phyloP scores from a whole-genome alignment of 441 rosid genomes.

The Brassica hybrid region DNA sequence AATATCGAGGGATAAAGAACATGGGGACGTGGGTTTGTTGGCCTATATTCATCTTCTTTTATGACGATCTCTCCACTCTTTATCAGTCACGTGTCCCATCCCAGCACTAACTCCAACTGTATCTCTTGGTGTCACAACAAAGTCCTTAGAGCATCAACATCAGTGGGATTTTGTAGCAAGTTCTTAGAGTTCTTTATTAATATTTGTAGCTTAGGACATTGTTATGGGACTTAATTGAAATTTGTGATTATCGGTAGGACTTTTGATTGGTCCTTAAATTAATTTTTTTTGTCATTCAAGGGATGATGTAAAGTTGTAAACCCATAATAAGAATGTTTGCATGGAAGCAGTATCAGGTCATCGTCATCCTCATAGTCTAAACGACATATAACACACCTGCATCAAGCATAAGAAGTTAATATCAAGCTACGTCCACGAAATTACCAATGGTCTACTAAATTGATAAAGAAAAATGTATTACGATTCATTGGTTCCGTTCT shows the following conservation, averaged over 20 bases:
- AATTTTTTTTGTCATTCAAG: no score
- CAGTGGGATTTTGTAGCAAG: no score
- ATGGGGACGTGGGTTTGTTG: constrained; percentile 38
- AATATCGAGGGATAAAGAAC: constrained; percentile 27
- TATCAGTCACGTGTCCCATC: constrained; percentile 16
- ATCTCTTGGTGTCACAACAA: constrained; percentile 22
- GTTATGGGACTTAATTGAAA: no score
- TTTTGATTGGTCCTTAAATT: no score
- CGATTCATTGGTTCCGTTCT: constrained; percentile 86
- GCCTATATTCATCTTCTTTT: constrained; percentile 20
- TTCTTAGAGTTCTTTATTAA: no score
- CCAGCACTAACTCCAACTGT: constrained; percentile 14
- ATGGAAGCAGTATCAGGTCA: no score
- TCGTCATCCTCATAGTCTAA: no score
- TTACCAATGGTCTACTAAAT: constrained; percentile 11
- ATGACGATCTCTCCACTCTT: constrained; percentile 16
- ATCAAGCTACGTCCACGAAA: constrained; percentile 3
- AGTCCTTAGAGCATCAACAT: constrained; percentile 18
- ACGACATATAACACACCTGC: no score
- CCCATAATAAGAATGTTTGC: no score
- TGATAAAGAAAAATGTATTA: constrained; percentile 47
- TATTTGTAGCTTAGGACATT: no score
- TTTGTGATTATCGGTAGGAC: no score
- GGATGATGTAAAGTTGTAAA: no score
- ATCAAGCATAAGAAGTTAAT: constrained; percentile 28